These are phyloP conservation scores for Aspergillus biplanus DNA, from an alignment of 495 filamentous ascomycete species.

Conservation along the genomic window DNA sequence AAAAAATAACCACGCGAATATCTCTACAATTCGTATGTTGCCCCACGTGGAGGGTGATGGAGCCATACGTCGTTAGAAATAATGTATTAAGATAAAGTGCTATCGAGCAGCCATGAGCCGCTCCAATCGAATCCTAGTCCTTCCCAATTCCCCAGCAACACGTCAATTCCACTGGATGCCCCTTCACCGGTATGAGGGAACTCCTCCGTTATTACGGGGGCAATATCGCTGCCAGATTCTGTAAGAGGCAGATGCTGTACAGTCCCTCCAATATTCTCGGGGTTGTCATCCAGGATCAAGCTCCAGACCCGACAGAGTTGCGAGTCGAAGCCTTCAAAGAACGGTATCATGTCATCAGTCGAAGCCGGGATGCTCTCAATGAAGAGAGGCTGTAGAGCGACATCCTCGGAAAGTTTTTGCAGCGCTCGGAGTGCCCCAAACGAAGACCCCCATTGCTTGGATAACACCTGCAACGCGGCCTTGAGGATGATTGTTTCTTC, in stretches of 20 bases:
- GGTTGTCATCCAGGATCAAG: background rate
- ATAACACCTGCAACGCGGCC: background rate
- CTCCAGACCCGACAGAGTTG: background rate
- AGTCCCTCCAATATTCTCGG: background rate
- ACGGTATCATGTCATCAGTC: background rate
- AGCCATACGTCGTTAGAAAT: background rate
- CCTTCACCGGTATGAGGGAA: background rate
- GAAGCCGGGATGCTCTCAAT: background rate
- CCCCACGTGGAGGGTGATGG: too few relatives aligned
- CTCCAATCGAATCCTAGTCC: slow-evolving; percentile 1
- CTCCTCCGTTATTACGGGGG: background rate
- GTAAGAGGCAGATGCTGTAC: background rate
- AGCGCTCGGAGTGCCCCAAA: background rate
- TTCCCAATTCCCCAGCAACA: background rate
- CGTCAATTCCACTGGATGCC: background rate
- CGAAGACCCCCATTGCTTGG: slow-evolving; percentile 3
- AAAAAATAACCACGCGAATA: too few relatives aligned
- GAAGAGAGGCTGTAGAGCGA: background rate
- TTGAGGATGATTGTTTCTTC: slow-evolving; percentile 13
- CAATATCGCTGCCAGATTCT: background rate
- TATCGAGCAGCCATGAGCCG: background rate
- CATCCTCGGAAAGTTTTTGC: background rate
- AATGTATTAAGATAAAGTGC: background rate
- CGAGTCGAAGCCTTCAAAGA: background rate
- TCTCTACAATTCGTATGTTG: too few relatives aligned